Conservation (phyloP, 23 red algal species). For the Gracilariopsis chorda region DNA sequence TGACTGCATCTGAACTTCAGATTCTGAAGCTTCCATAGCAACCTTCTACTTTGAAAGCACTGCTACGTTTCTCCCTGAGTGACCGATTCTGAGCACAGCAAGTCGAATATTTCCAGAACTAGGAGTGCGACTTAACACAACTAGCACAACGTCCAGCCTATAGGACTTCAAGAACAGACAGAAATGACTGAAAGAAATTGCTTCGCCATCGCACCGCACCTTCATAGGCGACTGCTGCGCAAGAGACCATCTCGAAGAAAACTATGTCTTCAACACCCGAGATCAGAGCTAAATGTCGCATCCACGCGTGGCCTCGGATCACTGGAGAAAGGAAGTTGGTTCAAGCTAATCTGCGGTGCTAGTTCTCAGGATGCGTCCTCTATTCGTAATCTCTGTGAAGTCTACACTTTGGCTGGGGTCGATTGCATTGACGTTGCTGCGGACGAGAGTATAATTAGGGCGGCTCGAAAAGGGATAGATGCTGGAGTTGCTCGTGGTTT, state of each 20-base stretch:
- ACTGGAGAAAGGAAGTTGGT: conserved; percentile 62
- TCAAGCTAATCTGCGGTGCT: conserved; percentile 98
- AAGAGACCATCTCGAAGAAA: background rate
- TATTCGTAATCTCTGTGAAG: conserved; percentile 58
- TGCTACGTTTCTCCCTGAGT: too few relatives aligned
- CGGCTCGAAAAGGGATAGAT: conserved; percentile 61
- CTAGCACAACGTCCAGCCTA: too few relatives aligned
- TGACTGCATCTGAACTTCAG: too few relatives aligned
- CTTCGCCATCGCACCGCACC: too few relatives aligned
- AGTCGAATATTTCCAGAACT: too few relatives aligned
- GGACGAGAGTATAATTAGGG: conserved; percentile 67
- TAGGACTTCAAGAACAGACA: too few relatives aligned
- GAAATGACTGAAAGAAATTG: too few relatives aligned
- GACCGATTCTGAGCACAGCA: too few relatives aligned
- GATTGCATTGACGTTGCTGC: conserved; percentile 92
- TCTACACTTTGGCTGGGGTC: conserved; percentile 74
- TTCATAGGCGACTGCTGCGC: too few relatives aligned
- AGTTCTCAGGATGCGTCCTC: conserved; percentile 64
- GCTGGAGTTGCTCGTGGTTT: background rate
- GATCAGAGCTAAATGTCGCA: background rate
- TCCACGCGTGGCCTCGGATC: conserved; percentile 23
- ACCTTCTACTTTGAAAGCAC: too few relatives aligned
- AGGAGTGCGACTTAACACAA: too few relatives aligned
- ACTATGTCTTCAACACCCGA: background rate
- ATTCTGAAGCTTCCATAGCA: too few relatives aligned